Base-by-base conservation (phyloP, 768 basidiomycete species). In the Mrakia gelida region DNA sequence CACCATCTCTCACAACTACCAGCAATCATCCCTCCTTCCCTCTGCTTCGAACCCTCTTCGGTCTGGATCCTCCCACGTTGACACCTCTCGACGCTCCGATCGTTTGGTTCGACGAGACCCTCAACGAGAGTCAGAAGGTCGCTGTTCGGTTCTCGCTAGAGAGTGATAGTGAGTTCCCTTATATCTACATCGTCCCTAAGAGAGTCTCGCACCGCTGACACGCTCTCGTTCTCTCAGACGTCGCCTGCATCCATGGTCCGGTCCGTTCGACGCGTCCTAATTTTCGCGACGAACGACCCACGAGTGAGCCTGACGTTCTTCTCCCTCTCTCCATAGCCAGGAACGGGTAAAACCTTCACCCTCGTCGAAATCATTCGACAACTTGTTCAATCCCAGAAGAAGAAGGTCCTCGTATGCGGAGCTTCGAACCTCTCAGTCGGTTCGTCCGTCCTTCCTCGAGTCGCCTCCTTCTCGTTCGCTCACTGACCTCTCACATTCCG, bases 171-270 rank as follows among this genome's bases (percentile, higher is more conserved):
- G 38, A 26, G 73, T 41, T 10, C 45, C 15, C 45, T 38, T 38
- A n/a, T 8, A 38, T 38, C 38, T 38, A 38, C 38, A 3, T 38
- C 38, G n/a, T 8, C 38, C 8, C 38, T 38, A 3, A 38, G 38
- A 38, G 38, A 38, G 38, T 38, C 38, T 38, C 38, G 38, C 38
- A 38, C 38, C 68, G n/a, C 34, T 62, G 54, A 34, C 23, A 23
- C 16, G 16, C n/a, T 11, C 61, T 32, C 18, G 30, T 49, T n/a
- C n/a, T 52, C 16, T 21, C 38, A 74, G 76, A 96, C 83, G 88
- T 98, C 0, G 93, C 93, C 0, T 93, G 94, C 81, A 94, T 99
- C 34, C 95, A 98, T 82, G 97, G 97, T 0, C 97, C 97, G n/a
- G 59, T 59, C 4, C 26, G 59, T 59, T 59, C 28, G 59, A 28